Evolutionary conservation across 2,329 filamentous ascomycete species (phyloP), one percentile per base, ranked within the genome.

Genomic region (Spiromastix sp.): DNA sequence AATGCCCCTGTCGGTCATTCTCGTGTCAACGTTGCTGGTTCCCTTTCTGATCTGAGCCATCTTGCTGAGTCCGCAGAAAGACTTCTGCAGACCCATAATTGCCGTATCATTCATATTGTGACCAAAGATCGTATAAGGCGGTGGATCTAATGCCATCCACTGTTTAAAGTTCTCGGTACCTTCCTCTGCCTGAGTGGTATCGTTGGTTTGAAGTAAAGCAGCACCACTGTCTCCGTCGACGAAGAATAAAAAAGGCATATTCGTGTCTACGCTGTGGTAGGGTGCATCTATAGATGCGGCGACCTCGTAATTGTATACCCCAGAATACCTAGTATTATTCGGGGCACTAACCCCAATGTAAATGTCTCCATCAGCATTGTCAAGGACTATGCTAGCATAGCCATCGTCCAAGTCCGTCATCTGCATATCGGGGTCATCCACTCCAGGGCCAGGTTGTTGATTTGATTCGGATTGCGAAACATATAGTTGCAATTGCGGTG

Each of bases 171-270:
- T 63, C 2, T 64, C 56, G 2, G 60, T 61, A 32, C 64, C 62
- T 1, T 64, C 48, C 3, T 62, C 48, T 5, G 63, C 57, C 5
- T 64, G 51, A 0, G 81, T 86, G 32, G 87, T 61, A 48, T 87
- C 81, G 35, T 77, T 70, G 0, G 86, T 93, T 29, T 82, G 79
- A 27, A 98, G 68, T 17, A 98, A 66, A 2, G 85, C 82, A 2
- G 85, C 79, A 19, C 70, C 72, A 28, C 75, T 79, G 56, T 96
- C 91, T 16, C 84, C 85, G 51, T 96, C 91, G 34, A 95, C 76
- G 60, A 87, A 81, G 47, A 77, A 73, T 5, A 95, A 66, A 43
- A 79, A 72, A 0, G 74, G 64, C 13, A 66, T 54, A 1, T 56
- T 49, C 9, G 63, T 55, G 42, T 70, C 59, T 44, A 75, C 64